These are phyloP conservation scores for Corymbia citriodora DNA, from an alignment of 441 rosid genomes.

Conservation along the genomic window DNA sequence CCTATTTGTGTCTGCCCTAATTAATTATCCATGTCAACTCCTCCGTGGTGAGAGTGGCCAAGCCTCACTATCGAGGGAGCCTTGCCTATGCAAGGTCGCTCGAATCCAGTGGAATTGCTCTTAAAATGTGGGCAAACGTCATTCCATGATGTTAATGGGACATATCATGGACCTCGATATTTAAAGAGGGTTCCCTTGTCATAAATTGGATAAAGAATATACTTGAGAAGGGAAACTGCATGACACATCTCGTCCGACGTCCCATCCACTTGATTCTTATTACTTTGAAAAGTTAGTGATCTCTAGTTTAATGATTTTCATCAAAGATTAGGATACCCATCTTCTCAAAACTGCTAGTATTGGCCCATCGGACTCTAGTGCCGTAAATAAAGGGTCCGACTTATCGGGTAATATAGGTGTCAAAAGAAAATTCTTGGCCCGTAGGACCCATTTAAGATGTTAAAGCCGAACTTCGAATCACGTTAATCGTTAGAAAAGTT, in stretches of 20 bases:
- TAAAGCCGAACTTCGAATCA: not conserved
- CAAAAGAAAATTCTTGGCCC: not conserved
- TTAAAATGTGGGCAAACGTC: too few species aligned
- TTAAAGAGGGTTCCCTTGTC: not conserved
- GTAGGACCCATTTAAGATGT: not conserved
- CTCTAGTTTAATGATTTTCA: not conserved
- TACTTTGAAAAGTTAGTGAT: not conserved
- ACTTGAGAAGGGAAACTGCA: too few species aligned
- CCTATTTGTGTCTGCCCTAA: accelerated
- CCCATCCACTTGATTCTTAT: not conserved
- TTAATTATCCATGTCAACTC: accelerated
- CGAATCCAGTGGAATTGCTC: too few species aligned
- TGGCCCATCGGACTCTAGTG: not conserved
- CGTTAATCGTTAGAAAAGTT: not conserved
- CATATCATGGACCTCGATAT: too few species aligned
- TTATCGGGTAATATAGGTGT: not conserved
- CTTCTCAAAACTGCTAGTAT: not conserved
- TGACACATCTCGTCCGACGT: not conserved
- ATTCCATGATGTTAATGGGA: not conserved
- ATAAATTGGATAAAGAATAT: not conserved
- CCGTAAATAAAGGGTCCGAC: not conserved
- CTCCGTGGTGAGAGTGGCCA: too few species aligned
- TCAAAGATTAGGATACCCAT: not conserved
- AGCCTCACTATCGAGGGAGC: too few species aligned
- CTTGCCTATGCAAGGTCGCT: too few species aligned